These are phyloP conservation scores for Cyclocybe aegerita DNA, from an alignment of 768 basidiomycete species.

Conservation along the genomic window DNA sequence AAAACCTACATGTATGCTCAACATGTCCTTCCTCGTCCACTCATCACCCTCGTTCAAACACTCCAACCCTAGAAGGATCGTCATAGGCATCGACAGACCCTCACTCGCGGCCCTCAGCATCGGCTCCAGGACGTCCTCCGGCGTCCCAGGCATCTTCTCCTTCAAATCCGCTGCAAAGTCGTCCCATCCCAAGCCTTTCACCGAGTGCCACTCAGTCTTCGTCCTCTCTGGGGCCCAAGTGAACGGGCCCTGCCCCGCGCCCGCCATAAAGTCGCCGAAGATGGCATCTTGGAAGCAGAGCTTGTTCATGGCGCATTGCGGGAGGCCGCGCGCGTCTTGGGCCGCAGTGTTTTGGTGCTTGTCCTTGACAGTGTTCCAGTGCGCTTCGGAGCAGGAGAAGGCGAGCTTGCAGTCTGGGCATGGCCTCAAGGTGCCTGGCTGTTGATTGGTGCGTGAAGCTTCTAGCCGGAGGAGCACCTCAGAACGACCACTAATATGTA, in stretches of 20 bases:
- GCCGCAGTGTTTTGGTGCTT: conserved; percentile 18
- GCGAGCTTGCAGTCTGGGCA: conserved; percentile 25
- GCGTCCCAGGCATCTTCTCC: background rate
- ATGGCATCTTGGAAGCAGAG: conserved; percentile 20
- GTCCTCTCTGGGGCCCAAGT: conserved; percentile 31
- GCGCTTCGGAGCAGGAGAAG: conserved; percentile 28
- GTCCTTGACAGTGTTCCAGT: conserved; percentile 19
- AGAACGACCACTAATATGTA: too few relatives aligned
- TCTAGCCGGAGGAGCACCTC: conserved; percentile 25
- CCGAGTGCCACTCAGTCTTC: conserved; percentile 20
- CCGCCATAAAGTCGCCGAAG: conserved; percentile 9
- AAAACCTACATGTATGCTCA: conserved; percentile 29
- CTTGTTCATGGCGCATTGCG: conserved; percentile 29
- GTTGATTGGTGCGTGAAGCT: conserved; percentile 1
- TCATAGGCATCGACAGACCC: conserved; percentile 30
- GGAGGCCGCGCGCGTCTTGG: conserved; percentile 20
- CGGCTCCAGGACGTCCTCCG: conserved; percentile 20
- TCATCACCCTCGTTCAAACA: conserved; percentile 22
- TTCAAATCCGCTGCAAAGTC: conserved; percentile 21
- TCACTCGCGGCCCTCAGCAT: conserved; percentile 28
- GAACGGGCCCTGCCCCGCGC: conserved; percentile 17
- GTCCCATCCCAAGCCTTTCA: conserved; percentile 23
- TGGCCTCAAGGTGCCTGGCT: conserved; percentile 12
- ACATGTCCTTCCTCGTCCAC: conserved; percentile 29
- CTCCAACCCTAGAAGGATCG: conserved; percentile 30